Percentiles rank a stretch among this genome's conserved stretches.
phyloP scores from a whole-genome alignment of 495 filamentous ascomycete species.

The Penicillium pancosmium region DNA sequence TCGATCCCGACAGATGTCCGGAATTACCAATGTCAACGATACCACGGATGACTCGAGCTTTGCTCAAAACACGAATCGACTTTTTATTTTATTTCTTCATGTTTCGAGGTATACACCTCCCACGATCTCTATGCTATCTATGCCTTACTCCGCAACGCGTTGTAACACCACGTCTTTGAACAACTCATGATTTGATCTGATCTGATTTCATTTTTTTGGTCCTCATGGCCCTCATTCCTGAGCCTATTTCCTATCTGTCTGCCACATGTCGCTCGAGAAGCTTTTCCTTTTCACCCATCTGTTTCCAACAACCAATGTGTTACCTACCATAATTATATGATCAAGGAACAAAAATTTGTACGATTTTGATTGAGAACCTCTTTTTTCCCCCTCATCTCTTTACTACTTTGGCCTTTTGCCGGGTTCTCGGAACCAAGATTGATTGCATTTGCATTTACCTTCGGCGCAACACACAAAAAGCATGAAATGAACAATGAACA shows the following conservation, averaged over 20 bases:
- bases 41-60: background rate
- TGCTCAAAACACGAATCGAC: background rate
- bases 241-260: background rate
- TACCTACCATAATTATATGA: slow-evolving; percentile 6
- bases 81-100: background rate
- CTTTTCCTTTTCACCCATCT: background rate
- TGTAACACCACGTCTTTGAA: background rate
- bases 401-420: background rate
- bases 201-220: background rate
- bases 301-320: background rate
- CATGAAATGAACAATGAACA: slow-evolving; percentile 6
- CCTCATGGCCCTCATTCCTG: background rate
- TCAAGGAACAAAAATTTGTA: background rate
- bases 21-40: background rate
- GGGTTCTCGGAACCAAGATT: too few species aligned
- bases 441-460: background rate
- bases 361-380: background rate
- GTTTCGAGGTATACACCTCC: slow-evolving; percentile 1
- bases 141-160: slow-evolving; percentile 1
- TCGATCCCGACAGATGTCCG: background rate
- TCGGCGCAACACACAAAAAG: background rate
- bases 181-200: background rate
- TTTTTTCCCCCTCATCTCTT: background rate
- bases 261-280: background rate
- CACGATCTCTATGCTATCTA: slow-evolving; percentile 2